Base-by-base conservation (phyloP, 148 eudicot genomes). In the Amaranthus hypochondriacus region DNA sequence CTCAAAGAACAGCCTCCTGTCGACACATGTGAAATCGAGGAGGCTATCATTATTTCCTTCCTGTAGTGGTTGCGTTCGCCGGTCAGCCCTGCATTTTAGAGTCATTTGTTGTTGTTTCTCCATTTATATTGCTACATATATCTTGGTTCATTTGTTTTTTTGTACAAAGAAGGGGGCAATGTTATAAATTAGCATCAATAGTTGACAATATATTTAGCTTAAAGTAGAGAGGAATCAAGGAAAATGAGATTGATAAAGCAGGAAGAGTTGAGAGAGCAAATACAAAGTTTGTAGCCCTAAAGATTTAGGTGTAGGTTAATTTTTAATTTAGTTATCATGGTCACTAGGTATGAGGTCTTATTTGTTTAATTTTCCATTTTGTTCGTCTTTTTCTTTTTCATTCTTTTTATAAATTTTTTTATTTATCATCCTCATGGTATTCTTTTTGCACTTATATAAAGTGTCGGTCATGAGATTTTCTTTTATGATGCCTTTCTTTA, bases 401-500 rank as follows among this genome's bases (percentile, higher is more conserved):
- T 67, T 48, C 55, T 58, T 61, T 62, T 54, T 62, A 55, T 47
- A 13, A 66, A 75, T 74, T 67, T 43, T 56, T 75, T 48, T 21
- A 42, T 53, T 50, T 64, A 28, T 6, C 48, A 48, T 28, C 63
- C 49, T 66, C n/a, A 66, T 63, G 73, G 76, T 75, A 82, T 76
- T 80, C 76, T 80, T 87, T 78, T 86, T 81, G 83, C 83, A 83
- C 85, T 83, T 83, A 15, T 44, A 48, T 6, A 28, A 28, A 46
- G 66, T 79, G 73, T 69, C 47, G 65, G 21, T 6, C 75, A 63
- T 74, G 81, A 73, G 68, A 68, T 54, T 52, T 18, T 62, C 62
- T 55, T 18, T 39, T 28, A n/a, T n/a, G 61, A 2, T 58, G 61
- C 39, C 6, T 58, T 58, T 39, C 61, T 58, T 58, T 18, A n/a